Base-by-base conservation (phyloP, 768 basidiomycete species). In the Gautieria morchelliformis region DNA sequence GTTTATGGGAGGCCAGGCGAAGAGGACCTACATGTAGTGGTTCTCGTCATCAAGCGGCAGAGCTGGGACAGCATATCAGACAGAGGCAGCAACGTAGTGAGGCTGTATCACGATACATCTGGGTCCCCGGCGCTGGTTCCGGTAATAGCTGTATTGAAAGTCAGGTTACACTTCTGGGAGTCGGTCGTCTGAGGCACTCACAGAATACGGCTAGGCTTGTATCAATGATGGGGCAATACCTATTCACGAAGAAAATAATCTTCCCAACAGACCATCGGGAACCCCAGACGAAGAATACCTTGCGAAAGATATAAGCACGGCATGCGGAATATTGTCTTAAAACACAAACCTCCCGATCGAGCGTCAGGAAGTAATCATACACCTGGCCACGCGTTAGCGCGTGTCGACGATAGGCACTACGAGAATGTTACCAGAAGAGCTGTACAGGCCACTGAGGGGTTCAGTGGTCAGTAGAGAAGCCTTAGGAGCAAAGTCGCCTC, bases 211-310 rank as follows among this genome's bases (percentile, higher is more conserved):
- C 53, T 15, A 45, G 33, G n/a, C 19, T 32, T 22, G 41, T 30
- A 35, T 55, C 53, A 12, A 45, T 6, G 41, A 55, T 45, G 12
- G 53, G 53, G 35, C 41, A 27, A 55, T 55, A 55, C 35, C 53
- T 22, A 32, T 55, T 55, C 20, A 55, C 14, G 24, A 55, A 55
- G 27, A 55, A 55, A 27, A 55, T 55, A 19, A 55, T 41, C 32
- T 55, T 55, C 32, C 53, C 53, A 44, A 55, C 22, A 9, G 42
- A 46, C 53, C 39, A 55, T 55, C 19, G n/a, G 17, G 53, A 55
- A n/a, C 41, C 41, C 53, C 53, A 55, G 27, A 55, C 53, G 20
- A 22, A 46, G 41, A 33, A 42, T 44, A 55, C 22, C 53, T 37
- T 55, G 9, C 7, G 19, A 39, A 27, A 3, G 12, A 41, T 3